Percentiles rank a stretch among this genome's conserved stretches.
These are phyloP conservation scores for Lippia alba DNA, from an alignment of 305 asterid species.

Conservation along the genomic window DNA sequence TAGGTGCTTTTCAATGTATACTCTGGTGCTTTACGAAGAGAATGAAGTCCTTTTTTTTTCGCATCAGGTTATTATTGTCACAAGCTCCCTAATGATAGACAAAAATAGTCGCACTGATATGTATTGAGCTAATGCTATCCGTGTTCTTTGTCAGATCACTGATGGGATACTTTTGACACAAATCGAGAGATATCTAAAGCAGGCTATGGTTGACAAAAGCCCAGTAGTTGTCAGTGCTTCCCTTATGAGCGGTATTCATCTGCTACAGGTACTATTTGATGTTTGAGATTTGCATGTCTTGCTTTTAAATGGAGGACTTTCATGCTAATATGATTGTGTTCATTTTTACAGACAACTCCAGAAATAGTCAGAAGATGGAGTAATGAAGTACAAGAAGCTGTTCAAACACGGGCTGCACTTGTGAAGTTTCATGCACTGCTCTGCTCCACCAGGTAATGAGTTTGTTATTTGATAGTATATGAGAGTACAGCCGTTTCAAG, in stretches of 20 bases:
- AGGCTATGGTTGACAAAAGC: conserved; percentile 89
- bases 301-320: too few species aligned
- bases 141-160: conserved; percentile 80
- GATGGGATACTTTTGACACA: conserved; percentile 88
- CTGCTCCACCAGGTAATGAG: conserved; percentile 76
- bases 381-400: conserved; percentile 92
- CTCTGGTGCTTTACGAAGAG: too few species aligned
- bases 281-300: conserved; percentile 12
- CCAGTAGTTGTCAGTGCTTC: conserved; percentile 96
- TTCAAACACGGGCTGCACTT: conserved; percentile 84
- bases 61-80: conserved; percentile 84
- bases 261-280: conserved; percentile 66
- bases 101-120: conserved; percentile 91
- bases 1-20: conserved; percentile 8
- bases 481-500: neutral
- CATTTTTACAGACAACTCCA: conserved; percentile 62
- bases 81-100: conserved; percentile 93
- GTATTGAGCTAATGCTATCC: conserved; percentile 92
- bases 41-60: conserved; percentile 36
- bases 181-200: conserved; percentile 87
- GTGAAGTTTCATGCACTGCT: conserved; percentile 91
- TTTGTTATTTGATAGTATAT: conserved; percentile 12
- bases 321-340: conserved; percentile 3
- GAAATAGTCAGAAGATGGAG: conserved; percentile 93
- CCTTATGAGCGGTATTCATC: conserved; percentile 86